A percentile compares a stretch with the other conserved stretches of the same genome.
phyloP scores from a whole-genome alignment of 192 early-diverging fungal genomes.

The Radiomyces spectabilis region DNA sequence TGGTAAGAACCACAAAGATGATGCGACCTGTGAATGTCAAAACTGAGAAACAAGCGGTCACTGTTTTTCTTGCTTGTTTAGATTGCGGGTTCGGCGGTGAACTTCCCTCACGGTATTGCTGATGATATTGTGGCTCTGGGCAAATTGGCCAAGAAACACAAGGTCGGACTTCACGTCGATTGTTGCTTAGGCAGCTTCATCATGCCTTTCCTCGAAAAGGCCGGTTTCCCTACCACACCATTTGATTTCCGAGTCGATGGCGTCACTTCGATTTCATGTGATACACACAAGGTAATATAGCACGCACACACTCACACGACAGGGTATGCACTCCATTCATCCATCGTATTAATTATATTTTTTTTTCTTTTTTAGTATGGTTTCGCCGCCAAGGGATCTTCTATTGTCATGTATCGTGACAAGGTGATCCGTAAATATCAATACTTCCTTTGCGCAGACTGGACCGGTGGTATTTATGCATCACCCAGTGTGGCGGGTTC shows the following conservation, averaged over 20 bases:
- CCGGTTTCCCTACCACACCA: constrained; percentile 74
- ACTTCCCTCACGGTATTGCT: constrained; percentile 89
- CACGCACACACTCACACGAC: not conserved
- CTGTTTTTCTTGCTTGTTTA: constrained; percentile 6
- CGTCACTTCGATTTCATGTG: constrained; percentile 92
- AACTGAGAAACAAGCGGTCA: not conserved
- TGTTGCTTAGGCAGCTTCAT: constrained; percentile 95
- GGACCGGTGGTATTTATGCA: constrained; percentile 95
- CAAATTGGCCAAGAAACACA: constrained; percentile 67
- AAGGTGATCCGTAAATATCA: constrained; percentile 80
- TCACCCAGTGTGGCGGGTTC: constrained; percentile 90
- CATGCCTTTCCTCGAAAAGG: constrained; percentile 89
- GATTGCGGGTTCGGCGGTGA: constrained; percentile 85
- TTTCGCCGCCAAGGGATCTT: constrained; percentile 97
- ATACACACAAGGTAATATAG: constrained; percentile 78
- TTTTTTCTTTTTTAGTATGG: constrained; percentile 55
- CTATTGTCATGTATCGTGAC: constrained; percentile 85
- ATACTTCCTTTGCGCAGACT: constrained; percentile 86
- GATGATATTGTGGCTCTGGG: constrained; percentile 84
- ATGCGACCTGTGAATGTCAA: not conserved
- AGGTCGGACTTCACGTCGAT: constrained; percentile 90
- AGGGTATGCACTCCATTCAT: not conserved
- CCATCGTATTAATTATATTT: not conserved
- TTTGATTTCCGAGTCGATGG: constrained; percentile 89
- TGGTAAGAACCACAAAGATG: constrained; percentile 32